These are phyloP conservation scores for Brettanomyces nanus DNA, from an alignment of 805 yeast species.

Conservation along the genomic window DNA sequence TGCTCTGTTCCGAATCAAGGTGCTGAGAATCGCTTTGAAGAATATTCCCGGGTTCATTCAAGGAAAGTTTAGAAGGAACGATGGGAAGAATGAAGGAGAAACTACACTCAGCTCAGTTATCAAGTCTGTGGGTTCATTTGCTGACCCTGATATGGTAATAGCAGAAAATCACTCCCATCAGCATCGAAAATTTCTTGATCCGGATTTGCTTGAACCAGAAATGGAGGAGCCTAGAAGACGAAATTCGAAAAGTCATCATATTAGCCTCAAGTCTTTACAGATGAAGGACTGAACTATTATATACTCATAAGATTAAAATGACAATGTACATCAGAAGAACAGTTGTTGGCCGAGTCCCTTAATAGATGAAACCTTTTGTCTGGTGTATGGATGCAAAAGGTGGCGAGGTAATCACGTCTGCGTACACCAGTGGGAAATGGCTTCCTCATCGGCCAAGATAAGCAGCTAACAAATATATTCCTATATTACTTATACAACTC, in stretches of 20 bases:
- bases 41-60: constrained; percentile 75
- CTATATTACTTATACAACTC: too few relatives aligned
- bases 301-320: too few relatives aligned
- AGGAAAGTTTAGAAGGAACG: constrained; percentile 45
- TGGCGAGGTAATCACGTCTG: too few relatives aligned
- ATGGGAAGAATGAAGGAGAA: background rate
- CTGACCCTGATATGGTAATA: background rate
- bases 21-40: constrained; percentile 44
- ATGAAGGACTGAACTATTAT: too few relatives aligned
- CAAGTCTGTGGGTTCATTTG: background rate
- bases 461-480: too few relatives aligned
- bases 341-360: too few relatives aligned
- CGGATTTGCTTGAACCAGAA: constrained; percentile 18
- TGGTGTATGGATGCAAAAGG: too few relatives aligned
- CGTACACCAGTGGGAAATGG: too few relatives aligned
- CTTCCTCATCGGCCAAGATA: too few relatives aligned
- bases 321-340: too few relatives aligned
- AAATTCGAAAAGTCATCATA: background rate
- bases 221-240: background rate
- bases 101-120: background rate
- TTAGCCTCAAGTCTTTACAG: background rate
- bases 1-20: constrained; percentile 49
- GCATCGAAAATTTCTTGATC: constrained; percentile 13
- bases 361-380: too few relatives aligned
- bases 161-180: background rate